Evolutionary conservation across 192 early-diverging fungal genomes (phyloP), one percentile per base, ranked within the genome.

Genomic region (Entomortierella chlamydospora): DNA sequence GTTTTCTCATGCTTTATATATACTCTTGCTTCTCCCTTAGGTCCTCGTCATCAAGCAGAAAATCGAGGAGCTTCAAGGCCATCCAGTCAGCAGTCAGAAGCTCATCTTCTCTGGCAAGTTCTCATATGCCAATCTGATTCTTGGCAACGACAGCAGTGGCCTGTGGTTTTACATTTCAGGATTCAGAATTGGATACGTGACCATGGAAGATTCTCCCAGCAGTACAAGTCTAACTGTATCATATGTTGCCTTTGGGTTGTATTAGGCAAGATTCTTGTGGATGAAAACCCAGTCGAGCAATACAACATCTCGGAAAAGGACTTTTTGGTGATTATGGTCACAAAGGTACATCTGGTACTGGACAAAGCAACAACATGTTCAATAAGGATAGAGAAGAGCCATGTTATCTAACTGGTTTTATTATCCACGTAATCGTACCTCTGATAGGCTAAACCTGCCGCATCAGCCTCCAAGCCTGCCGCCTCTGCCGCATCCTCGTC

Each of bases 251-350:
- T 54, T 25, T 18, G 2, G n/a, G n/a, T 23, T 52, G 15, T 26
- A 61, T 17, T 67, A 94, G 93, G 96, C 69, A 97, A 98, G 83
- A 95, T 98, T 71, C 88, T 99, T 22, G 83, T 68, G 15, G 92
- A 99, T 81, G 88, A 85, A 45, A 87, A 92, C 63, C 88, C 91
- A 2, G 82, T 99, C 11, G 88, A 82, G 22, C 87, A 91, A 31
- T 90, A 90, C 68, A 91, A 93, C 31, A 93, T 98, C 61, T 85
- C 68, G 23, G 97, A 99, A 72, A 96, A 93, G 81, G 95, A 96
- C 64, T 99, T 99, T 81, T 83, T 99, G 76, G 97, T 99, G 45
- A 87, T 96, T 10, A 99, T 99, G 97, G 90, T 94, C 12, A 88
- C 91, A 71, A 98, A 98, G 91, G 92, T 93, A 87, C 51, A 61